phyloP scores from a whole-genome alignment of 2,329 filamentous ascomycete genomes.

The Colletotrichum camelliae region DNA sequence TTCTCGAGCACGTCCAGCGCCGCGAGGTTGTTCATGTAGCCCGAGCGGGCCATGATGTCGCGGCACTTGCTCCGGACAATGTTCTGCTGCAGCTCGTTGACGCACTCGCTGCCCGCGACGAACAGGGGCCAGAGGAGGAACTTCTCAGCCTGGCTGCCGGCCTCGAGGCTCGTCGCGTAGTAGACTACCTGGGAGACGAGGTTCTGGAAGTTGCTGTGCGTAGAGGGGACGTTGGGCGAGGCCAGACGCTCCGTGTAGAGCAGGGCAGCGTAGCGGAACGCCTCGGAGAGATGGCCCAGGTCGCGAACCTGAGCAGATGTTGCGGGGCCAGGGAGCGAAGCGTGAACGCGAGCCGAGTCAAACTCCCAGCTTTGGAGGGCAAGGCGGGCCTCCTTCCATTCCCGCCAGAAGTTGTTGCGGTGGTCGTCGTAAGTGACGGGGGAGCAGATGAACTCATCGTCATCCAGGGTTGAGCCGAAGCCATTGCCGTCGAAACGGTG shows the following conservation, averaged over 20 bases:
- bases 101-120: conserved; percentile 87
- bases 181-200: conserved; percentile 83
- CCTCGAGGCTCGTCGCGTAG: conserved; percentile 81
- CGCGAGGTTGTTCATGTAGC: conserved; percentile 92
- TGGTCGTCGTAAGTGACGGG: conserved; percentile 61
- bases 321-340: conserved; percentile 54
- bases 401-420: conserved; percentile 76
- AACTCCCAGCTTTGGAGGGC: conserved; percentile 85
- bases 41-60: conserved; percentile 86
- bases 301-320: conserved; percentile 72
- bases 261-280: conserved; percentile 87
- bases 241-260: conserved; percentile 90
- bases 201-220: conserved; percentile 79
- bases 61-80: conserved; percentile 81
- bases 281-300: conserved; percentile 83
- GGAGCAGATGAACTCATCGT: conserved; percentile 56
- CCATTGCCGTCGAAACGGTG: conserved; percentile 72
- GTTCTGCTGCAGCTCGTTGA: conserved; percentile 78
- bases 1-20: conserved; percentile 86
- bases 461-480: conserved; percentile 61
- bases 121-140: conserved; percentile 95
- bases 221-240: conserved; percentile 74
- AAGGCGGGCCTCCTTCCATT: conserved; percentile 82
- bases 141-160: conserved; percentile 77
- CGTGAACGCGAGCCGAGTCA: conserved; percentile 56